Evolutionary conservation across 1,284 basidiomycete species (phyloP), one percentile per base, ranked within the genome.

Genomic region (Exobasidium rhododendri): DNA sequence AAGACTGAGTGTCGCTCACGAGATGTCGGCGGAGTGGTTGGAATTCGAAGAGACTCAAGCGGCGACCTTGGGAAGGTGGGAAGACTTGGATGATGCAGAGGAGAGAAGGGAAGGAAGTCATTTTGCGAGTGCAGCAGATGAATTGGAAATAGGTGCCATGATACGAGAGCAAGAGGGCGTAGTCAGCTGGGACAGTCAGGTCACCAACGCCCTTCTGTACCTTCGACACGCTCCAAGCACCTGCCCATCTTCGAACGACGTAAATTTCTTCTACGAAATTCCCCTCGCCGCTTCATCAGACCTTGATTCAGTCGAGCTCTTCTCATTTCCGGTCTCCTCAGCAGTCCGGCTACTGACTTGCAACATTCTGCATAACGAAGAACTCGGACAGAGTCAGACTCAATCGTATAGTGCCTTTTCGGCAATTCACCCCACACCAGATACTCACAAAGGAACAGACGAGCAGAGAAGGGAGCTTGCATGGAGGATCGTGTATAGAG

Each of bases 21-120:
- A 55, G 30, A 26, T 55, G 14, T 40, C 32, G 4, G 14, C 31
- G 22, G 29, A 55, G 30, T 55, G 52, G 52, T n/a, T 30, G 14
- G 5, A 35, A 4, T 30, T 55, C 30, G 52, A 55, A 26, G 3
- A 55, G 29, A 31, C 4, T 3, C 20, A 30, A 26, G 4, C 52
- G 4, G 14, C 13, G 4, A 14, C 17, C 11, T 55, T 55, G 52
- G 3, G 3, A n/a, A 11, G 13, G 14, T 55, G 52, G 52, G 32
- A 55, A 4, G 52, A 55, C 13, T 20, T 44, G 22, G 47, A 28
- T 13, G 47, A 50, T 26, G 2, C 14, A 50, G 4, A 20, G 14
- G 46, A 47, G 13, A 7, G 17, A 10, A 7, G 7, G 7, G 35
- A 40, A 7, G 35, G 17, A 10, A 17, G 35, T 10, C 35, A 40